phyloP scores from a whole-genome alignment of 2,329 filamentous ascomycete species.

The Trichoderma breve region DNA sequence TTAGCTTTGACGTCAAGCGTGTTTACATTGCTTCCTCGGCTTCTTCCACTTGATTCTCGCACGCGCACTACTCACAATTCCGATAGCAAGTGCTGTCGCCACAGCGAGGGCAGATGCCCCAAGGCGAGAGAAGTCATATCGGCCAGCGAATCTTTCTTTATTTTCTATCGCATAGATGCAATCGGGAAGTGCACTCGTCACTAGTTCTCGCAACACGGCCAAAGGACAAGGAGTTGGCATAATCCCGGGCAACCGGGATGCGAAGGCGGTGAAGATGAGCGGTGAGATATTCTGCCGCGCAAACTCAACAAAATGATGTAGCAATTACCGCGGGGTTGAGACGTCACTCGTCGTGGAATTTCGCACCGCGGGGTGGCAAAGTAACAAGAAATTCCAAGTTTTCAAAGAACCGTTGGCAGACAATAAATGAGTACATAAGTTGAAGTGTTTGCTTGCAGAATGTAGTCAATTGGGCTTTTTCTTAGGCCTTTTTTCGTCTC shows the following conservation, averaged over 20 bases:
- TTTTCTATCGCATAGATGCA: constrained; percentile 8
- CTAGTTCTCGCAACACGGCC: background rate
- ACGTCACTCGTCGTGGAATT: constrained; percentile 4
- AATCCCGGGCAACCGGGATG: background rate
- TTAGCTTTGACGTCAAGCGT: constrained; percentile 22
- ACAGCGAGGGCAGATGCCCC: constrained; percentile 53
- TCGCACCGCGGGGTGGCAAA: constrained; percentile 21
- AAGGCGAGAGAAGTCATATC: constrained; percentile 47
- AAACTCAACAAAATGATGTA: background rate
- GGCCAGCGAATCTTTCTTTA: background rate
- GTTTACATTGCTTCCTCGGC: background rate
- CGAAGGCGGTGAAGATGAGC: constrained; percentile 21
- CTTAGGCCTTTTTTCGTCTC: background rate
- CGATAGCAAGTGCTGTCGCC: constrained; percentile 72
- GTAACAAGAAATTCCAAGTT: background rate
- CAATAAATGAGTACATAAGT: background rate
- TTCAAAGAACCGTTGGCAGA: background rate
- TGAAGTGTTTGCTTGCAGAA: background rate
- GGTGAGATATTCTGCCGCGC: constrained; percentile 27
- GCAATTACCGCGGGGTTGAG: constrained; percentile 7
- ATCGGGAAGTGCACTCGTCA: background rate
- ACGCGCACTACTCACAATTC: constrained; percentile 65
- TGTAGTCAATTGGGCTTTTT: background rate
- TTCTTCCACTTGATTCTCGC: background rate
- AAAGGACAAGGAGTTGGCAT: background rate